These are phyloP conservation scores for Eleusine indica DNA, from an alignment of 176 grass and related monocot species.

Conservation along the genomic window DNA sequence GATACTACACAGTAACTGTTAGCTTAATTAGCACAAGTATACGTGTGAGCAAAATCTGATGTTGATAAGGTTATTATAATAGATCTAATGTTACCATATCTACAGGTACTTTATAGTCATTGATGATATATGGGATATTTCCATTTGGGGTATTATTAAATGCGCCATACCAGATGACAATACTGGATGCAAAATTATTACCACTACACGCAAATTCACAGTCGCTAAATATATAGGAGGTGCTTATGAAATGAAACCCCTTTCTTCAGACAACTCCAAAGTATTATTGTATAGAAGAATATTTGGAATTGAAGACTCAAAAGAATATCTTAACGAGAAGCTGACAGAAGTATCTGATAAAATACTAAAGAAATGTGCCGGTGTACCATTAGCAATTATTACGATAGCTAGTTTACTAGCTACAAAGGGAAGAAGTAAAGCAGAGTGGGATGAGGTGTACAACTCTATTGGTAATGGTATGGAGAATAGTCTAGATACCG, in stretches of 20 bases:
- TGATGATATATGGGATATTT: not conserved
- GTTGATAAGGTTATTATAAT: too few species aligned
- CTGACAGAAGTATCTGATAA: too few species aligned
- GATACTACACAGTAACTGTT: too few species aligned
- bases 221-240: not conserved
- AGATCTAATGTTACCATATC: too few species aligned
- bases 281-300: not conserved
- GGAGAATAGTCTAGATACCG: too few species aligned
- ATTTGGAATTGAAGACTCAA: not conserved
- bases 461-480: too few species aligned
- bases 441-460: too few species aligned
- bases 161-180: not conserved
- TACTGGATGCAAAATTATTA: not conserved
- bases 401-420: not conserved
- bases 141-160: not conserved
- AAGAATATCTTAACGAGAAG: not conserved
- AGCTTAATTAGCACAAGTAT: too few species aligned
- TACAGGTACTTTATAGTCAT: conserved; percentile 16
- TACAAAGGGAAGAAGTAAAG: not conserved
- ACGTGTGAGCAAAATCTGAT: too few species aligned
- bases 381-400: not conserved
- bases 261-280: not conserved
- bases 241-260: not conserved
- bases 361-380: not conserved
- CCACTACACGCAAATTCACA: not conserved